Percentiles rank a stretch among this genome's conserved stretches.
Conservation (phyloP, 2,329 filamentous ascomycete species). For the Cladosporium colombiae region DNA sequence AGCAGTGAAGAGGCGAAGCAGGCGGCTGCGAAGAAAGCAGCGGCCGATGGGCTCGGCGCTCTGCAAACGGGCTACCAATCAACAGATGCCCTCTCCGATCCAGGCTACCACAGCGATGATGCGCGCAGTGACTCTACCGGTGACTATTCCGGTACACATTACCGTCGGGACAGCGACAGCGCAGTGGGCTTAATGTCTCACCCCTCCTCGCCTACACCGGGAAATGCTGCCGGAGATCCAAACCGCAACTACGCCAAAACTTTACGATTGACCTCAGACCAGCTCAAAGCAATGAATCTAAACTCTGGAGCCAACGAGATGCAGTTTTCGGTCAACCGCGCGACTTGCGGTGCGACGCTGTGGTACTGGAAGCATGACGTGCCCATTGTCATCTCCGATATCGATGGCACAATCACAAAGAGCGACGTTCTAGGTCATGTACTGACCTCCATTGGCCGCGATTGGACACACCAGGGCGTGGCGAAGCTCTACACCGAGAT, state of each 20-base stretch:
- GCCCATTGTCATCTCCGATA: slow-evolving; percentile 96
- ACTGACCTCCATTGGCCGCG: slow-evolving; percentile 91
- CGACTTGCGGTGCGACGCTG: slow-evolving; percentile 89
- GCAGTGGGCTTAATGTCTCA: slow-evolving; percentile 67
- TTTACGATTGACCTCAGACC: slow-evolving; percentile 88
- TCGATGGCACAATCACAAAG: slow-evolving; percentile 98
- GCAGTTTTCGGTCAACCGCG: slow-evolving; percentile 94
- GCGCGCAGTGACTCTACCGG: slow-evolving; percentile 57
- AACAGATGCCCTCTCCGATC: slow-evolving; percentile 85
- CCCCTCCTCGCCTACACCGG: slow-evolving; percentile 49
- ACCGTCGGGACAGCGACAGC: slow-evolving; percentile 67
- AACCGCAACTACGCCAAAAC: slow-evolving; percentile 96
- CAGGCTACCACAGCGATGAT: slow-evolving; percentile 92
- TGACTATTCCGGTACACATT: slow-evolving; percentile 49
- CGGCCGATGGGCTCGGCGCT: slow-evolving; percentile 45
- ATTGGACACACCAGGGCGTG: slow-evolving; percentile 96
- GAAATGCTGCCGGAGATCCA: slow-evolving; percentile 60
- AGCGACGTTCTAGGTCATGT: slow-evolving; percentile 69
- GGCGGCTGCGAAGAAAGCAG: slow-evolving; percentile 68
- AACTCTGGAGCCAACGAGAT: slow-evolving; percentile 87
- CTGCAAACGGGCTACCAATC: slow-evolving; percentile 58
- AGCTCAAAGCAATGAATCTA: slow-evolving; percentile 81
- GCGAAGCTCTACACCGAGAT: slow-evolving; percentile 98
- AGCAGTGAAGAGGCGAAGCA: slow-evolving; percentile 96
- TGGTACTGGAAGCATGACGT: slow-evolving; percentile 90